Conservation (phyloP, 331 rosid species). For the Telfairia occidentalis region DNA sequence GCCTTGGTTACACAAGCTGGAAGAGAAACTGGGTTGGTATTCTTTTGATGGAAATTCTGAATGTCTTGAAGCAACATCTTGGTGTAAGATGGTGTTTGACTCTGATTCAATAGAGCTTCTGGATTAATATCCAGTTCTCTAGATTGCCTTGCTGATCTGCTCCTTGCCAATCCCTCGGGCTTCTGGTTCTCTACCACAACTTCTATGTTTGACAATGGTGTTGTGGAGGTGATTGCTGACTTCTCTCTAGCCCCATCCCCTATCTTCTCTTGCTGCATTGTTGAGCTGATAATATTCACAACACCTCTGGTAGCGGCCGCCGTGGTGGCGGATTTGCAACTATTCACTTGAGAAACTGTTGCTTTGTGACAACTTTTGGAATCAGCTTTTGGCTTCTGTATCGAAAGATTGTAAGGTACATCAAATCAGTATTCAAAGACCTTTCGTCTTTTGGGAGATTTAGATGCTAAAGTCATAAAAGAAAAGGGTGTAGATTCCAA, state of each 20-base stretch:
- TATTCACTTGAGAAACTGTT: conserved; percentile 19
- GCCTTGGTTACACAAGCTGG: conserved; percentile 86
- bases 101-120: conserved; percentile 33
- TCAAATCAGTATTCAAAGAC: not conserved
- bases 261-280: conserved; percentile 24
- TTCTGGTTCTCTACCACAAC: conserved; percentile 30
- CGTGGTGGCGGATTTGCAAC: conserved; percentile 23
- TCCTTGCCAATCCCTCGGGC: conserved; percentile 53
- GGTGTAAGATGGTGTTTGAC: conserved; percentile 58
- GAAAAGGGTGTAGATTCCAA: not conserved
- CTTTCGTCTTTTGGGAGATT: not conserved
- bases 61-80: conserved; percentile 70
- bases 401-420: not conserved
- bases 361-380: conserved; percentile 10
- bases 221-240: conserved; percentile 19
- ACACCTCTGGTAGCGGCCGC: conserved; percentile 3
- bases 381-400: conserved; percentile 54
- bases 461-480: not conserved
- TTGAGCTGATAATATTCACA: conserved; percentile 18
- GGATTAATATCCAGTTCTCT: conserved; percentile 60
- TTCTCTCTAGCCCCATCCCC: no score
- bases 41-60: conserved; percentile 85
- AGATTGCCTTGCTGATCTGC: conserved; percentile 68
- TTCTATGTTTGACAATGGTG: conserved; percentile 20
- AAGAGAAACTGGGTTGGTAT: conserved; percentile 40